Conservation (phyloP, 768 basidiomycete genomes). For the Trametes cubensis region DNA sequence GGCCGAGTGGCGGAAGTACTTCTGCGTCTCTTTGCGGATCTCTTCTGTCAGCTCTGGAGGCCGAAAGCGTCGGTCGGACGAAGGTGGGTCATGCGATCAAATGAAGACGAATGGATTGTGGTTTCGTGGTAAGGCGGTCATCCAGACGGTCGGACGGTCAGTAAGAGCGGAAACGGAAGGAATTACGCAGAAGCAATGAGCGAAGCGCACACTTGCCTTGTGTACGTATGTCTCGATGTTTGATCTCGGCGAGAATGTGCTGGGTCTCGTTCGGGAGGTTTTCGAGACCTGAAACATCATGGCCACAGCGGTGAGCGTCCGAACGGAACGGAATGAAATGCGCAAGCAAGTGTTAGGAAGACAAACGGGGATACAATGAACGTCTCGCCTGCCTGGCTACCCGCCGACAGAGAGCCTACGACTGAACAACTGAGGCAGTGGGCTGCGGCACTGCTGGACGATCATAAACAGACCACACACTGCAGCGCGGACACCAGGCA, state of each 20-base stretch:
- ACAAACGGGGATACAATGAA: neutral
- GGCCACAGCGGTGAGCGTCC: neutral
- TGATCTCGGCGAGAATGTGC: slow-evolving; percentile 51
- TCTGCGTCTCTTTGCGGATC: slow-evolving; percentile 46
- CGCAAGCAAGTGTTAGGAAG: neutral
- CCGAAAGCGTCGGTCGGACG: neutral
- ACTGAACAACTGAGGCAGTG: neutral
- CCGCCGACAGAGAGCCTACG: no score
- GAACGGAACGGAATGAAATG: neutral
- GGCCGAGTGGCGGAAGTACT: slow-evolving; percentile 47
- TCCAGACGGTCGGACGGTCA: no score
- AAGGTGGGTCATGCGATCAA: no score
- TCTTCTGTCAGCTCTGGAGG: slow-evolving; percentile 46
- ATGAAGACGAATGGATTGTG: no score
- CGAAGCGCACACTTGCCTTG: slow-evolving; percentile 38
- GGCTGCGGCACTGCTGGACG: no score
- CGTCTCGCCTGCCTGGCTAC: neutral
- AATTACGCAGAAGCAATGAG: neutral
- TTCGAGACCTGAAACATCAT: slow-evolving; percentile 44
- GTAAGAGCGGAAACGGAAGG: no score
- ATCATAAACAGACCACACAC: neutral
- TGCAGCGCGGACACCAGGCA: neutral
- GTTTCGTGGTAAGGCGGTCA: no score
- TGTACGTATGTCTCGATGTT: slow-evolving; percentile 44
- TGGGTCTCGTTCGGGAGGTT: slow-evolving; percentile 54